These are phyloP conservation scores for Coniochaeta ligniaria DNA, from an alignment of 2,329 filamentous ascomycete genomes.

Conservation along the genomic window DNA sequence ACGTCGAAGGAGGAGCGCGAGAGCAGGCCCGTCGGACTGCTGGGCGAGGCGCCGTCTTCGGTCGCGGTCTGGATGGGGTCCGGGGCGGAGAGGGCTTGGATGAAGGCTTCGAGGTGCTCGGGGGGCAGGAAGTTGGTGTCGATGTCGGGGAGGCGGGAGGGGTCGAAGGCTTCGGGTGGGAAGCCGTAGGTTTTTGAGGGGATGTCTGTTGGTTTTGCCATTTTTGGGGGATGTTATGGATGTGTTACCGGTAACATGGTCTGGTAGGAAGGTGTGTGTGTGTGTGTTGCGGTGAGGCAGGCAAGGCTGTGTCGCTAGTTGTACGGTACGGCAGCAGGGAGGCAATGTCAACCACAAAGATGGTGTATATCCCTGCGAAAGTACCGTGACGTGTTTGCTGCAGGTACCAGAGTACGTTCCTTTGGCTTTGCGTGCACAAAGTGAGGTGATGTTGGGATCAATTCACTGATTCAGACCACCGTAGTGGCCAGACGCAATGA, in stretches of 20 bases:
- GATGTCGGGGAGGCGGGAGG: conserved; percentile 66
- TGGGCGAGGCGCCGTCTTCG: conserved; percentile 39
- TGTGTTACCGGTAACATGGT: neutral
- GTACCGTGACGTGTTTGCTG: neutral
- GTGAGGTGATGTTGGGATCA: neutral
- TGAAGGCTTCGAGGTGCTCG: conserved; percentile 70
- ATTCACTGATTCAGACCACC: neutral
- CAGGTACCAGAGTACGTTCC: neutral
- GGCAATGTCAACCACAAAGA: neutral
- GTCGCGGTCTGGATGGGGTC: conserved; percentile 59
- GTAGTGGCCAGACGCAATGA: no score
- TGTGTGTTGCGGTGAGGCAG: neutral
- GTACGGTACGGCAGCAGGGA: neutral
- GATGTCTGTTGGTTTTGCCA: conserved; percentile 2
- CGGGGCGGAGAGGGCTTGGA: conserved; percentile 73
- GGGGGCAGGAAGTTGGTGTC: conserved; percentile 69
- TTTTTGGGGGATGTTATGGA: neutral
- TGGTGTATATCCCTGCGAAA: neutral
- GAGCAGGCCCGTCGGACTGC: conserved; percentile 22
- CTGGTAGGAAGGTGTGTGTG: neutral
- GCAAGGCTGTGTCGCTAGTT: neutral
- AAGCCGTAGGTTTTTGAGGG: conserved; percentile 46
- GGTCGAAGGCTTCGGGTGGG: conserved; percentile 58
- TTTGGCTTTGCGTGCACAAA: neutral
- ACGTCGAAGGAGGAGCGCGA: conserved; percentile 31